These are phyloP conservation scores for Ichthyophonus hoferi DNA, from an alignment of 208 protist species.

Conservation along the genomic window DNA sequence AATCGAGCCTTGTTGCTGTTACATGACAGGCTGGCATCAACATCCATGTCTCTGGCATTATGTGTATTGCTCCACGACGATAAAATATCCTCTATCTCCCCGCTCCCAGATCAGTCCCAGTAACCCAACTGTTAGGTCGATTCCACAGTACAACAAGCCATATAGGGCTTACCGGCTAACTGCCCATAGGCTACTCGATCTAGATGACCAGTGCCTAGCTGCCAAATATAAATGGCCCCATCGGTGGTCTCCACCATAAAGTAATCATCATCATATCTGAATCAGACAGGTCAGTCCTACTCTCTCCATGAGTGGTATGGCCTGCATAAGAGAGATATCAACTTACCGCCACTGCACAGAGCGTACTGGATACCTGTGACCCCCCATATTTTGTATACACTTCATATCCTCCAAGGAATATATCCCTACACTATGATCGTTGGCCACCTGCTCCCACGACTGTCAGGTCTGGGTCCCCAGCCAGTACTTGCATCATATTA, in stretches of 20 bases:
- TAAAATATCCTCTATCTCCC: background rate
- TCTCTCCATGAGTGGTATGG: background rate
- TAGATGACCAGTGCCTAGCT: conserved; percentile 37
- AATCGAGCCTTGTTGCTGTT: no score
- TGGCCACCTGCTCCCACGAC: conserved; percentile 12
- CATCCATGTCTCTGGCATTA: background rate
- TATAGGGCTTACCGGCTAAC: background rate
- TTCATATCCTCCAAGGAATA: conserved; percentile 26
- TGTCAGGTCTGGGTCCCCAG: no score
- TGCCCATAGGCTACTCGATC: conserved; percentile 13
- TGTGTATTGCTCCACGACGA: background rate
- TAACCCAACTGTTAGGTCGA: no score
- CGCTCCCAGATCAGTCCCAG: no score
- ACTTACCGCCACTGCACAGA: conserved; percentile 31
- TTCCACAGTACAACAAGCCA: no score
- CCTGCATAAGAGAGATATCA: no score
- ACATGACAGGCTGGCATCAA: no score
- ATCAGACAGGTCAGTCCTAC: background rate
- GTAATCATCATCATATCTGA: conserved; percentile 31
- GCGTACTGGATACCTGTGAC: conserved; percentile 35
- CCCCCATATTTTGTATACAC: conserved; percentile 27
- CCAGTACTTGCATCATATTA: no score
- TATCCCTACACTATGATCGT: conserved; percentile 28
- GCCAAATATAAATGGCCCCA: conserved; percentile 41
- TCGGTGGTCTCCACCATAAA: conserved; percentile 41